Base-by-base conservation (phyloP, 176 grass and related monocot genomes). In the Hordeum marinum region DNA sequence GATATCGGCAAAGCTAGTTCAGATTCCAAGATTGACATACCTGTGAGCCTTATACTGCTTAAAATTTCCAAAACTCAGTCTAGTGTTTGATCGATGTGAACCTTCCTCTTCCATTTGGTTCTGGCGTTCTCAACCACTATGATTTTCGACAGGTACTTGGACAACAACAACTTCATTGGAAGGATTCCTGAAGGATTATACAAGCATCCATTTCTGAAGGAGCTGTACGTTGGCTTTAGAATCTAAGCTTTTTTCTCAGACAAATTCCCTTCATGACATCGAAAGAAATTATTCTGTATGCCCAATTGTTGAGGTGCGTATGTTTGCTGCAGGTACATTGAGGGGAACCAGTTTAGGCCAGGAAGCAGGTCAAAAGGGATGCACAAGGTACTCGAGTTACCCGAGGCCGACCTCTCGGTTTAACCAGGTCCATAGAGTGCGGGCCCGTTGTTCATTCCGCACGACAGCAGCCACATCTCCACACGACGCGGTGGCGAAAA, bases 111-210 rank as follows among this genome's bases (percentile, higher is more conserved):
- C 36, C 74, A 25, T 72, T 10, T 57, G 24, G 15, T 77, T 85
- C 23, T 68, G 60, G 21, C 45, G 17, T 87, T 81, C 8, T 37
- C 4, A 24, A 17, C 42, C 26, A 32, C 41, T 58, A 84, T 77
- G 40, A 24, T 85, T 60, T 86, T 69, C 68, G 82, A 11, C 78
- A 94, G 91, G 60, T 96, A 96, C 63, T 86, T 99, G 88, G 96
- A 99, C 81, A 87, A 91, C 25, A 99, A 94, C 84, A 91, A 90
- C 48, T 99, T 96, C 87, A 96, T 91, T 41, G 94, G 96, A 21
- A 95, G 92, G 92, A 92, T 99, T 75, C 93, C 90, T 14, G 91
- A 99, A 90, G 89, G 89, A 77, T 79, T 99, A 35, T 99, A 99
- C 91, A 99, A 89, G 75, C 88, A 96, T 80, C 91, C 90, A 42